Conservation (phyloP, 2,329 filamentous ascomycete genomes). For the Sphaerostilbella broomeana region DNA sequence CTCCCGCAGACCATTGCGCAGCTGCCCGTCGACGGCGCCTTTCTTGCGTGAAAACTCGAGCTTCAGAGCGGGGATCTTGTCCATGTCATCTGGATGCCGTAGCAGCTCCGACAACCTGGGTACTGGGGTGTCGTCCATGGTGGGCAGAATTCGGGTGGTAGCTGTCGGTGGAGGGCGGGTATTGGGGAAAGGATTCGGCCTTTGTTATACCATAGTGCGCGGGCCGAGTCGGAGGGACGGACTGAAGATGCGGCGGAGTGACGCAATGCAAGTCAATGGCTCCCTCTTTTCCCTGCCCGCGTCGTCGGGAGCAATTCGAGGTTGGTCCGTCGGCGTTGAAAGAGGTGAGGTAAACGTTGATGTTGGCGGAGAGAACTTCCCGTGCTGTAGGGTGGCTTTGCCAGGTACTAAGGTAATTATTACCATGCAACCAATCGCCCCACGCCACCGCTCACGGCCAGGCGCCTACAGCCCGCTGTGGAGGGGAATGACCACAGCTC, state of each 20-base stretch:
- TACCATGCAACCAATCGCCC: too few relatives aligned
- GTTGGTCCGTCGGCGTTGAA: not conserved
- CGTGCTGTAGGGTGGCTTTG: too few relatives aligned
- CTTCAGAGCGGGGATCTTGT: slow-evolving; percentile 87
- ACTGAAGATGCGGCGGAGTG: not conserved
- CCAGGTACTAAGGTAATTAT: too few relatives aligned
- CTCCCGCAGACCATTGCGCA: slow-evolving; percentile 80
- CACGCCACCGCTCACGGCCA: too few relatives aligned
- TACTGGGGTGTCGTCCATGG: slow-evolving; percentile 53
- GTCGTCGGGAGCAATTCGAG: not conserved
- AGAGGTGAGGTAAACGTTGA: too few relatives aligned
- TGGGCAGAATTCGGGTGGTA: slow-evolving; percentile 8
- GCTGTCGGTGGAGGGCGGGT: not conserved
- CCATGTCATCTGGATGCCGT: slow-evolving; percentile 91
- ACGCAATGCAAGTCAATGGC: slow-evolving; percentile 2
- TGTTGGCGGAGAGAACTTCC: too few relatives aligned
- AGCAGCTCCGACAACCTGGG: slow-evolving; percentile 88
- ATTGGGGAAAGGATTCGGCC: not conserved
- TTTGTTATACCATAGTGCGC: slow-evolving; percentile 12
- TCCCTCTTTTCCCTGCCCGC: slow-evolving; percentile 8
- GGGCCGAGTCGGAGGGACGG: too few relatives aligned
- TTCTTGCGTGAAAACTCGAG: slow-evolving; percentile 94
- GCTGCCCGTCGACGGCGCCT: slow-evolving; percentile 79
- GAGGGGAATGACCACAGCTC: too few relatives aligned
- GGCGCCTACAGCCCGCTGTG: too few relatives aligned